These are phyloP conservation scores for Cladobotryum protrusum DNA, from an alignment of 2,329 filamentous ascomycete species.

Conservation along the genomic window DNA sequence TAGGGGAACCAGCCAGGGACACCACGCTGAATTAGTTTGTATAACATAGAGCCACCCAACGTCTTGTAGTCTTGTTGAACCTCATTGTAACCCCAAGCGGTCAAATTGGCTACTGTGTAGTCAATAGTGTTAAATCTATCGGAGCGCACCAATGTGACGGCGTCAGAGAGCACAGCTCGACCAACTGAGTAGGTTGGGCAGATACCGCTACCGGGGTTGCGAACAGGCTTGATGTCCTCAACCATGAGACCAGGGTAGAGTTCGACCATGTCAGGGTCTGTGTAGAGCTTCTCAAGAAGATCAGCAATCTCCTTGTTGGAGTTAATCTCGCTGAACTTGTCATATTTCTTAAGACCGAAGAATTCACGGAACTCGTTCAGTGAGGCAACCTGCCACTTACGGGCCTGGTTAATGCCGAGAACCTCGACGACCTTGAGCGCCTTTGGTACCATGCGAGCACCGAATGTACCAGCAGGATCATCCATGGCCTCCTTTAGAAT, in stretches of 20 bases:
- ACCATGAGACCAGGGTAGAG: constrained; percentile 62
- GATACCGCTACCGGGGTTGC: constrained; percentile 46
- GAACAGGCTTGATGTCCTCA: constrained; percentile 49
- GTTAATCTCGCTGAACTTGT: constrained; percentile 54
- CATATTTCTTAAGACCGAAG: constrained; percentile 52
- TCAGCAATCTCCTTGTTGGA: constrained; percentile 48
- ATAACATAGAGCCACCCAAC: constrained; percentile 17
- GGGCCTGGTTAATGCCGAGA: constrained; percentile 55
- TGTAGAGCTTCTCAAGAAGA: constrained; percentile 53
- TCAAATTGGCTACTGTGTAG: constrained; percentile 34
- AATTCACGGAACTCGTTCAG: constrained; percentile 61
- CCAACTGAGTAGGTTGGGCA: constrained; percentile 48
- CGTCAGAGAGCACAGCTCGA: constrained; percentile 53
- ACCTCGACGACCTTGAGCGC: constrained; percentile 56
- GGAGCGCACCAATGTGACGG: constrained; percentile 51
- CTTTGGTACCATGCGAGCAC: constrained; percentile 52
- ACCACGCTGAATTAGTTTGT: constrained; percentile 17
- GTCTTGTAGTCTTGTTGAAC: constrained; percentile 4
- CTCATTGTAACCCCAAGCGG: constrained; percentile 13
- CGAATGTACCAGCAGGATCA: constrained; percentile 36
- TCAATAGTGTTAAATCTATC: constrained; percentile 54
- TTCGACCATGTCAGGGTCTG: constrained; percentile 60
- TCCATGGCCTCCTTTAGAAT: constrained; percentile 38
- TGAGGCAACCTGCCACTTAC: constrained; percentile 55
- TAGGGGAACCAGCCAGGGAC: constrained; percentile 15